These are phyloP conservation scores for Lenzites betulinus DNA, from an alignment of 768 basidiomycete genomes.

Conservation along the genomic window DNA sequence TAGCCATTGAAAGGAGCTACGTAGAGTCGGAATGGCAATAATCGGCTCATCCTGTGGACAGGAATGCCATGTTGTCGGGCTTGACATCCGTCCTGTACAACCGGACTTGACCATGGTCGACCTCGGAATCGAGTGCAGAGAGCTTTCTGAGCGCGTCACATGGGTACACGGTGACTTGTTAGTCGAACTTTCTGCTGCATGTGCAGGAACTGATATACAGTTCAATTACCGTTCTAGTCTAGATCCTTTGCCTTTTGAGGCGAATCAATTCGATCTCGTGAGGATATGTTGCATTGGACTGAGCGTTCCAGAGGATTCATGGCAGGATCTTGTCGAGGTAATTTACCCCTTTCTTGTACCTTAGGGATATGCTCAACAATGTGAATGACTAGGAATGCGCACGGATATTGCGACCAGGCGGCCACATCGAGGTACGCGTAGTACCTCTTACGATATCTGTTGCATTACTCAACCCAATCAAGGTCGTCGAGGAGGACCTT, in stretches of 20 bases:
- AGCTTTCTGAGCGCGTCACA: slow-evolving; percentile 50
- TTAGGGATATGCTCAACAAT: not conserved
- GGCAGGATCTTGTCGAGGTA: slow-evolving; percentile 69
- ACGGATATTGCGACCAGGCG: slow-evolving; percentile 65
- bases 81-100: slow-evolving; percentile 58
- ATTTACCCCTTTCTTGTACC: not conserved
- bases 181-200: slow-evolving; percentile 17
- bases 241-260: slow-evolving; percentile 61
- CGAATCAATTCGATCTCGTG: slow-evolving; percentile 63
- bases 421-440: slow-evolving; percentile 58
- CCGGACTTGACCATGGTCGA: slow-evolving; percentile 45
- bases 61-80: slow-evolving; percentile 59
- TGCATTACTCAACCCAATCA: not conserved
- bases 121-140: slow-evolving; percentile 26
- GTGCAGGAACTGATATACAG: not conserved
- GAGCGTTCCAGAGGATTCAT: slow-evolving; percentile 75
- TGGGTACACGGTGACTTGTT: slow-evolving; percentile 76
- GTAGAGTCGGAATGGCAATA: no score
- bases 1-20: not conserved
- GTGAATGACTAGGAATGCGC: slow-evolving; percentile 53
- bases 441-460: not conserved
- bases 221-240: slow-evolving; percentile 45
- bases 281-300: slow-evolving; percentile 65
- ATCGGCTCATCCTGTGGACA: not conserved
- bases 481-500: slow-evolving; percentile 77